These are phyloP conservation scores for Dioszegia crocea DNA, from an alignment of 768 basidiomycete species.

Conservation along the genomic window DNA sequence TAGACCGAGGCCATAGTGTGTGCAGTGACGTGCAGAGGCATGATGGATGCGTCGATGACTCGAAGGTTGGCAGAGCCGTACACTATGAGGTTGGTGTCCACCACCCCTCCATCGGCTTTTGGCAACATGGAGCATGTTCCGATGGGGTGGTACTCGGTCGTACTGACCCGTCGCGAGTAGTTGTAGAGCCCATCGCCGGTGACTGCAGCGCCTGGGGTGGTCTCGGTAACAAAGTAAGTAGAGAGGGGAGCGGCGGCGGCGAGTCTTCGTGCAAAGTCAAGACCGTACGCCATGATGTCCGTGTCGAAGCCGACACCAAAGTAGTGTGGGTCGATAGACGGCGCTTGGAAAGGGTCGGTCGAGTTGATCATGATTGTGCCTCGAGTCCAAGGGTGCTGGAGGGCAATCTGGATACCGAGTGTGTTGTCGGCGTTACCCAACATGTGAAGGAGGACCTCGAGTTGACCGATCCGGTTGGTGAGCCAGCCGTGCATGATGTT, in stretches of 20 bases:
- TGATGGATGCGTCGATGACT: constrained; percentile 57
- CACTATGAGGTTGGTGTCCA: constrained; percentile 58
- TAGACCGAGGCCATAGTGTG: constrained; percentile 52
- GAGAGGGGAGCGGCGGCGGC: constrained; percentile 58
- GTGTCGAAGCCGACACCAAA: constrained; percentile 51
- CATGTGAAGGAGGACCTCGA: constrained; percentile 47
- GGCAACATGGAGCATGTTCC: constrained; percentile 62
- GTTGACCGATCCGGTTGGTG: constrained; percentile 32
- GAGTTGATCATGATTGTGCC: constrained; percentile 65
- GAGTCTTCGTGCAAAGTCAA: constrained; percentile 61
- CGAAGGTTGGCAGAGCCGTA: constrained; percentile 61
- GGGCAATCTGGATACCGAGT: constrained; percentile 41
- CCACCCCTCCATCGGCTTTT: constrained; percentile 57
- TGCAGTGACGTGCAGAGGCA: constrained; percentile 58
- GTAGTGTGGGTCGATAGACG: constrained; percentile 65
- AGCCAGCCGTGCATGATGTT: constrained; percentile 39
- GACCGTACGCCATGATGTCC: constrained; percentile 50
- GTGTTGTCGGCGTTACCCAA: constrained; percentile 33
- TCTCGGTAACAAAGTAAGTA: constrained; percentile 54
- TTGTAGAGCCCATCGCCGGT: constrained; percentile 58
- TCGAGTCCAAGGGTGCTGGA: constrained; percentile 50
- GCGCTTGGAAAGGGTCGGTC: constrained; percentile 59
- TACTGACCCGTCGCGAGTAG: constrained; percentile 36
- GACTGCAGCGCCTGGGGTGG: constrained; percentile 56
- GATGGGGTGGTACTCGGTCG: constrained; percentile 58